Evolutionary conservation across 106 monocot genomes (phyloP), one percentile per base, ranked within the genome.

Genomic region (Agapanthus africanus): DNA sequence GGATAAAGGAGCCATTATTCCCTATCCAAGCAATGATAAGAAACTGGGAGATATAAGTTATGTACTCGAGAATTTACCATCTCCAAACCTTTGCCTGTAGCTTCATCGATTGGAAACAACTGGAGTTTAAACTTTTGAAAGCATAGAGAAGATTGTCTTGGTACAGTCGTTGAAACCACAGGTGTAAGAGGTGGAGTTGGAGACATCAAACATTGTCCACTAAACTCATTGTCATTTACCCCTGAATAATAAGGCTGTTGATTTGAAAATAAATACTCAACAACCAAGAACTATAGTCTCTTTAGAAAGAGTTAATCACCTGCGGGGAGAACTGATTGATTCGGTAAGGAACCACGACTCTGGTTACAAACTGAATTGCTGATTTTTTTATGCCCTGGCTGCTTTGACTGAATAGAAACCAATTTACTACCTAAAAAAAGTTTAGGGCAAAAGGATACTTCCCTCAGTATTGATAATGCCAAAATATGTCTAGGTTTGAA

Each of bases 41-140:
- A 15, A 3, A 26, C 4, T 10, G 1, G 3, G 7, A 41, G 40
- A 40, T 41, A 41, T 41, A 66, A 42, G 38, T 30, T 66, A 37
- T 9, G 16, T 9, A 33, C 9, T 67, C 1, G 28, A 11, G 50
- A 70, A 73, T 44, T 75, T 72, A 90, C 90, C 85, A 85, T 73
- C 65, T 83, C 80, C 65, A 90, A 60, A 35, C 18, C 22, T 70
- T 68, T 70, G 33, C 73, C 66, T 72, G 80, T 80, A 74, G 33
- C 49, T 25, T 85, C 74, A 76, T 90, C 85, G 32, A 90, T 76
- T 40, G 90, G 90, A 68, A 90, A 90, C 14, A 90, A 67, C 74
- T 90, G 90, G 59, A 90, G 82, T 21, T 83, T 83, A 47, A 86
- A 35, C 66, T 90, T 90, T 57, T 50, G 46, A 68, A 22, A 73